Evolutionary conservation across 768 basidiomycete species (phyloP), one percentile per base, ranked within the genome.

Genomic region (Mycena chlorophos): DNA sequence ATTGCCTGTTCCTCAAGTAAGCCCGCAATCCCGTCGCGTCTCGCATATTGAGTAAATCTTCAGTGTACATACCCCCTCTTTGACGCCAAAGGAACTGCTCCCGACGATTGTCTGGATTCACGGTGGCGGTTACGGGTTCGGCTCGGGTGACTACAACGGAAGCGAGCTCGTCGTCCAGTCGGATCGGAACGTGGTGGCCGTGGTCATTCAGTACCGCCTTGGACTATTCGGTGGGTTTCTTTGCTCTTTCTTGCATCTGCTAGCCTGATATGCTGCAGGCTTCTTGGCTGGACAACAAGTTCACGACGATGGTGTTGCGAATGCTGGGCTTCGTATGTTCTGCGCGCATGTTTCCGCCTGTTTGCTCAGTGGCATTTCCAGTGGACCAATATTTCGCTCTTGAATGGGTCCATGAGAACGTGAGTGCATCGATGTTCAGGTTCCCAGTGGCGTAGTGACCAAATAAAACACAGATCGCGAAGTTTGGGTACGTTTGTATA

Each of bases 1-100:
- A 71, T 45, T 71, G 70, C 52, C 47, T 71, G 6, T 71, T 70
- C 55, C 61, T n/a, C n/a, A n/a, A n/a, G n/a, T n/a, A n/a, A n/a
- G n/a, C n/a, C n/a, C n/a, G n/a, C n/a, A n/a, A n/a, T n/a, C n/a
- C n/a, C n/a, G n/a, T n/a, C n/a, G n/a, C n/a, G n/a, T n/a, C n/a
- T n/a, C n/a, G n/a, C n/a, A n/a, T n/a, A n/a, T n/a, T n/a, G n/a
- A n/a, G n/a, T n/a, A n/a, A n/a, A n/a, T n/a, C n/a, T n/a, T n/a
- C n/a, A n/a, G n/a, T n/a, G n/a, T n/a, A n/a, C n/a, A n/a, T n/a
- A n/a, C n/a, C n/a, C n/a, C n/a, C n/a, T n/a, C n/a, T n/a, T 23
- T 48, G 19, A 53, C 52, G 19, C 19, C 55, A 3, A 27, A 46
- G 3, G 39, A 23, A 17, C 30, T 37, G n/a, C 45, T 62, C 23